Percentiles rank a stretch among this genome's conserved stretches.
These are phyloP conservation scores for Trichophyton schoenleinii DNA, from an alignment of 2,329 filamentous ascomycete genomes.

Conservation along the genomic window DNA sequence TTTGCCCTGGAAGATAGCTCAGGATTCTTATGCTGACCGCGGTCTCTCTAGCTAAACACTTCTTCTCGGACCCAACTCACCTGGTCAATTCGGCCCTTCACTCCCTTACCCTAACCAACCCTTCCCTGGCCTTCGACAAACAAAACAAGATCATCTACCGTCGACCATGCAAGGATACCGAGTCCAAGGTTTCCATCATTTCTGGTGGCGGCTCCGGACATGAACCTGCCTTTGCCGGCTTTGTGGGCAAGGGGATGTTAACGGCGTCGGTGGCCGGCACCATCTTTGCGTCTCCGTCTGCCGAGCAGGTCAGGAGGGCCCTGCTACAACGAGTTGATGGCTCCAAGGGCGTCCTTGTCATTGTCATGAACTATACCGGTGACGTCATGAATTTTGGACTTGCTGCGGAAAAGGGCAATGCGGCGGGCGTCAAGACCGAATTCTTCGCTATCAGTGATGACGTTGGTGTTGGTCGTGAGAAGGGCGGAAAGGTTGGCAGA, in stretches of 20 bases:
- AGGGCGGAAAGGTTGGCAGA: constrained; percentile 81
- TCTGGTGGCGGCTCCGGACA: constrained; percentile 84
- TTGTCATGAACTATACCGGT: constrained; percentile 91
- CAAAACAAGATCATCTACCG: constrained; percentile 76
- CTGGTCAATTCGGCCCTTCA: constrained; percentile 67
- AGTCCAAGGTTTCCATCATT: constrained; percentile 62
- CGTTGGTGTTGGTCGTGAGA: constrained; percentile 69
- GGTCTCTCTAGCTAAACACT: constrained; percentile 53
- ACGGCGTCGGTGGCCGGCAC: constrained; percentile 74
- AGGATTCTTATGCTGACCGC: constrained; percentile 1
- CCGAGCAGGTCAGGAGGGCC: constrained; percentile 68
- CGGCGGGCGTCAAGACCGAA: constrained; percentile 62
- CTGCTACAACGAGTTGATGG: constrained; percentile 61
- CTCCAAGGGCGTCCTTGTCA: constrained; percentile 65
- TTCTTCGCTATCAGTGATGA: constrained; percentile 92
- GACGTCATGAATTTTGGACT: constrained; percentile 88
- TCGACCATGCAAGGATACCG: constrained; percentile 40
- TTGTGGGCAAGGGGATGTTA: constrained; percentile 71
- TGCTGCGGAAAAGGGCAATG: constrained; percentile 82
- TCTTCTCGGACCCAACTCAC: constrained; percentile 70
- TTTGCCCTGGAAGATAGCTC: constrained; percentile 2
- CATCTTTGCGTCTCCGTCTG: constrained; percentile 70
- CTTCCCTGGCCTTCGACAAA: constrained; percentile 63
- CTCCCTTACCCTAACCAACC: constrained; percentile 71
- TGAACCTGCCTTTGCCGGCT: constrained; percentile 75